Percentiles rank a stretch among this genome's conserved stretches.
Evolutionary conservation across 192 early-diverging fungal species (phyloP).

Genomic region (Umbelopsis isabellina): DNA sequence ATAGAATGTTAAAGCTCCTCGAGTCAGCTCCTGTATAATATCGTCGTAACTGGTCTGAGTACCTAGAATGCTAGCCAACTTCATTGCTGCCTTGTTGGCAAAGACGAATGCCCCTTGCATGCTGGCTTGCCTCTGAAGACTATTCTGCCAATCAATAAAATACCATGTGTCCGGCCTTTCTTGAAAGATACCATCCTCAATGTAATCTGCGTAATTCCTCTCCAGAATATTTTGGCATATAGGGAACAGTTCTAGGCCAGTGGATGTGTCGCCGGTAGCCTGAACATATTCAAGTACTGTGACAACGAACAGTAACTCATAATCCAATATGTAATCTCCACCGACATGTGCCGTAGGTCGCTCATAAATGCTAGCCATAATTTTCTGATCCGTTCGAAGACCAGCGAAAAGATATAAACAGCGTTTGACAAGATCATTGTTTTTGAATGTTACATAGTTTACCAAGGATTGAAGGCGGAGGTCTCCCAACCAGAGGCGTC

Average conservation of each 20-base stretch:
- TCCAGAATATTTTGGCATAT: conserved; percentile 14
- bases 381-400: not conserved
- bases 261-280: not conserved
- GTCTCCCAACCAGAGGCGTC: conserved; percentile 10
- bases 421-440: conserved; percentile 11
- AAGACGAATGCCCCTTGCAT: conserved; percentile 20
- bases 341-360: not conserved
- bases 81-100: conserved; percentile 3
- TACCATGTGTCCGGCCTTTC: not conserved
- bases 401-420: conserved; percentile 21
- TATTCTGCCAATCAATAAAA: conserved; percentile 19
- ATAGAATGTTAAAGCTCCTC: conserved; percentile 12
- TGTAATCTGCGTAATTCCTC: not conserved
- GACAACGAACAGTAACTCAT: conserved; percentile 3
- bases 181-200: not conserved
- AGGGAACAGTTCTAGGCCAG: not conserved
- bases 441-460: conserved; percentile 20
- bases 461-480: conserved; percentile 19
- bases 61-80: not conserved
- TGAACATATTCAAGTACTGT: conserved; percentile 17
- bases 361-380: conserved; percentile 15
- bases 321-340: conserved; percentile 17
- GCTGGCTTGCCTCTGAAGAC: not conserved
- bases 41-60: not conserved
- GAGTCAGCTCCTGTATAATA: not conserved